Evolutionary conservation across 129 eudicot species (phyloP).

Genomic region (Saussurea involucrata): DNA sequence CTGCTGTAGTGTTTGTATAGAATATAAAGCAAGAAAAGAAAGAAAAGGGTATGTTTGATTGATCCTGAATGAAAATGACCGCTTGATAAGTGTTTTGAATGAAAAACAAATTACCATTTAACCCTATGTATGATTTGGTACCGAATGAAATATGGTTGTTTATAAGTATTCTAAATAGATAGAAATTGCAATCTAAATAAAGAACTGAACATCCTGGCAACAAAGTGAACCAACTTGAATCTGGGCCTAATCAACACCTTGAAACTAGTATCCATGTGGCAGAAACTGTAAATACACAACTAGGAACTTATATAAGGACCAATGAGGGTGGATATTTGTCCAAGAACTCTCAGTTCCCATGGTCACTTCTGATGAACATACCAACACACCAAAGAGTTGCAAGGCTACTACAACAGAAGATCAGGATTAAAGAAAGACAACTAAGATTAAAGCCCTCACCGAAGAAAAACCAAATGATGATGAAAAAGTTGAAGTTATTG

Average conservation of each 20-base stretch:
- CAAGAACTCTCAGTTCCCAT: constrained; percentile 19
- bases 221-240: constrained; percentile 30
- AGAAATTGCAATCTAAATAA: not conserved
- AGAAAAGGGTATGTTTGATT: not conserved
- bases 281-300: constrained; percentile 23
- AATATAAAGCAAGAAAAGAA: not conserved
- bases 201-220: constrained; percentile 11
- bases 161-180: not conserved
- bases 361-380: constrained; percentile 6
- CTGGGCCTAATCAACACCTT: constrained; percentile 16
- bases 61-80: not conserved
- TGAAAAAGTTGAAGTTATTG: not conserved
- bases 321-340: constrained; percentile 35
- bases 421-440: constrained; percentile 2
- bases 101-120: not conserved
- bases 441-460: constrained; percentile 1
- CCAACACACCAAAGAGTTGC: constrained; percentile 10
- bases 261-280: constrained; percentile 29
- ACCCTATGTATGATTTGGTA: not conserved
- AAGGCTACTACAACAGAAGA: constrained; percentile 9
- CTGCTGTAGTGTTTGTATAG: not conserved
- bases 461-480: constrained; percentile 7
- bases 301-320: constrained; percentile 11
- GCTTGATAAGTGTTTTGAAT: not conserved
- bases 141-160: not conserved